A percentile compares a stretch with the other conserved stretches of the same genome.
Conservation (phyloP, 2,329 filamentous ascomycete genomes). For the Lecanosticta acicola region DNA sequence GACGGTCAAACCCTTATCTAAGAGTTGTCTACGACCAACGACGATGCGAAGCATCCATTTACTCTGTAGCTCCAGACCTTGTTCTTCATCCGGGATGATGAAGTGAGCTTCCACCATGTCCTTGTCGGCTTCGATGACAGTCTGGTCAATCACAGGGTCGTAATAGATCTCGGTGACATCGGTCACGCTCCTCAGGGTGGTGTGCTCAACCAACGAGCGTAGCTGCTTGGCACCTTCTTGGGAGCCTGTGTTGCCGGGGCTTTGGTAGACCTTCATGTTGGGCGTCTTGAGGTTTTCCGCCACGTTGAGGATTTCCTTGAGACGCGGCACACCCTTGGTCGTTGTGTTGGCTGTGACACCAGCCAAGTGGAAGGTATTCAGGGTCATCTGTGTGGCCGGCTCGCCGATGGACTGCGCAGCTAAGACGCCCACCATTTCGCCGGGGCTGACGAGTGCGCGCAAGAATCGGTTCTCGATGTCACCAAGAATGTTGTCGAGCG, state of each 20-base stretch:
- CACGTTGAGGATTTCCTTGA: conserved; percentile 98
- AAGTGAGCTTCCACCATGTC: conserved; percentile 98
- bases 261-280: conserved; percentile 87
- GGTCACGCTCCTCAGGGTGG: conserved; percentile 84
- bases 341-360: conserved; percentile 99
- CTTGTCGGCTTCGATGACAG: conserved; percentile 77
- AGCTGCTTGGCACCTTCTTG: conserved; percentile 80
- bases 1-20: conserved; percentile 88
- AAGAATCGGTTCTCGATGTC: conserved; percentile 86
- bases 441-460: conserved; percentile 77
- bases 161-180: conserved; percentile 95
- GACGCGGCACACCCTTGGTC: conserved; percentile 94
- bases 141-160: conserved; percentile 81
- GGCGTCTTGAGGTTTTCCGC: conserved; percentile 98
- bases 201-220: conserved; percentile 88
- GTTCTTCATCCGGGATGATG: conserved; percentile 77
- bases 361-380: conserved; percentile 99
- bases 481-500: conserved; percentile 86
- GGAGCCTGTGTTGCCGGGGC: conserved; percentile 53
- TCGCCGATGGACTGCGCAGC: conserved; percentile 98
- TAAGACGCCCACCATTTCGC: conserved; percentile 97
- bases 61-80: conserved; percentile 61
- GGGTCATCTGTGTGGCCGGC: conserved; percentile 96
- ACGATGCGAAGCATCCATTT: conserved; percentile 93
- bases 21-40: conserved; percentile 85